phyloP scores from a whole-genome alignment of 2,329 filamentous ascomycete genomes.

The Cercospora sp. region DNA sequence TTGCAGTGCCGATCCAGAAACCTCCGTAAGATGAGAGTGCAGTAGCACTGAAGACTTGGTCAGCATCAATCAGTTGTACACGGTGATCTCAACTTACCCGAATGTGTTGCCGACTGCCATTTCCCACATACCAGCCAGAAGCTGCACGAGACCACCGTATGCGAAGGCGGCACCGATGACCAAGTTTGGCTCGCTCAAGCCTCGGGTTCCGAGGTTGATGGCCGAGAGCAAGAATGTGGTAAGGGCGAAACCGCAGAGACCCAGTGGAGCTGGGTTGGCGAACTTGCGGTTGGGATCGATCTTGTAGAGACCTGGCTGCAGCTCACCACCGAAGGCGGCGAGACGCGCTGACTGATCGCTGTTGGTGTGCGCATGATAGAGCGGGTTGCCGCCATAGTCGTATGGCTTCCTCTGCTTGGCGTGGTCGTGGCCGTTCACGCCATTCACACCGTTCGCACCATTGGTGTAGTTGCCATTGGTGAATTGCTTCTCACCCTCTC shows the following conservation, averaged over 20 bases:
- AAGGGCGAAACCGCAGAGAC: slow-evolving; percentile 63
- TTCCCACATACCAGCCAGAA: slow-evolving; percentile 57
- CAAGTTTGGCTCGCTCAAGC: slow-evolving; percentile 47
- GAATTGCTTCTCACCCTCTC: slow-evolving; percentile 26
- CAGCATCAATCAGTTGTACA: neutral
- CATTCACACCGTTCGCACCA: slow-evolving; percentile 21
- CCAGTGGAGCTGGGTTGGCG: slow-evolving; percentile 59
- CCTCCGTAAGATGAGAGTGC: slow-evolving; percentile 62
- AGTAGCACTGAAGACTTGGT: slow-evolving; percentile 56
- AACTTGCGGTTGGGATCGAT: slow-evolving; percentile 33
- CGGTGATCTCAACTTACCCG: neutral
- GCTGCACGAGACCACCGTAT: slow-evolving; percentile 54
- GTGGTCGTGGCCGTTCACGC: slow-evolving; percentile 42
- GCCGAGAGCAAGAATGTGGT: slow-evolving; percentile 62
- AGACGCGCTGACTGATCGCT: slow-evolving; percentile 52
- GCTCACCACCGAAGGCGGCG: slow-evolving; percentile 53
- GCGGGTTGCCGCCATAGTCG: slow-evolving; percentile 54
- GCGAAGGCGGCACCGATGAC: slow-evolving; percentile 52
- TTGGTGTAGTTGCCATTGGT: slow-evolving; percentile 24
- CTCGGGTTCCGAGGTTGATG: slow-evolving; percentile 50
- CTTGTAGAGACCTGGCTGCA: slow-evolving; percentile 54
- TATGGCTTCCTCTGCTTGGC: slow-evolving; percentile 48
- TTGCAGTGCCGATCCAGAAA: slow-evolving; percentile 62
- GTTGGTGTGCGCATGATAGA: slow-evolving; percentile 47
- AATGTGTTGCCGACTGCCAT: slow-evolving; percentile 14